Base-by-base conservation (phyloP, 1,284 basidiomycete genomes). In the Cystobasidiaceae sp. region DNA sequence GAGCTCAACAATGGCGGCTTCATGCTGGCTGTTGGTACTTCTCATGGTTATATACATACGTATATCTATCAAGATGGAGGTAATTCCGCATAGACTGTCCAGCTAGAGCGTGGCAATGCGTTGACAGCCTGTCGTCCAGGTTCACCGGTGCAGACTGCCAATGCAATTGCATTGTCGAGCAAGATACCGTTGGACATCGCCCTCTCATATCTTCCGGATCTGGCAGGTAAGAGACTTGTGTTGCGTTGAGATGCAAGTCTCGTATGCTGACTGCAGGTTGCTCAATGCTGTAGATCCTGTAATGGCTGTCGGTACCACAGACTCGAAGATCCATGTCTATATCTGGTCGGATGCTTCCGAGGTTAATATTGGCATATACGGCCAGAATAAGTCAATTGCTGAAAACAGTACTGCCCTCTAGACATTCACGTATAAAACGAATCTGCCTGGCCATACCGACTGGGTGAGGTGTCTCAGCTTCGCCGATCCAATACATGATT, bases 401-500 rank as follows among this genome's bases (percentile, higher is more conserved):
- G 54, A n/a, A 15, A 30, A 25, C 41, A 21, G 25, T n/a, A 2
- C 19, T 19, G 30, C 5, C 25, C 17, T 30, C n/a, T 23, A 23
- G n/a, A 52, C 33, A 37, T 52, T 52, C 33, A 37, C 37, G 19
- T 25, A 43, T 41, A 19, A 11, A 3, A 44, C 32, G n/a, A 76
- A 79, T 62, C 78, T 97, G 34, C 82, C 88, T 34, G 93, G 93
- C 0, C 93, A 97, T 74, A 89, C 94, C 80, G 93, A 97, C 75
- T 97, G 93, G 93, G 82, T 96, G 54, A 85, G 87, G 68, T 82
- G 84, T 67, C 81, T 97, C 27, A 81, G 86, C 1, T 90, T 96
- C 75, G 81, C 81, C 28, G 54, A 74, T 1, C 75, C 77, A 39
- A 70, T 77, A 25, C 0, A 56, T 56, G 32, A 43, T 3, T 43